These are phyloP conservation scores for Hypoxylon perforatum DNA, from an alignment of 495 filamentous ascomycete genomes.

Conservation along the genomic window DNA sequence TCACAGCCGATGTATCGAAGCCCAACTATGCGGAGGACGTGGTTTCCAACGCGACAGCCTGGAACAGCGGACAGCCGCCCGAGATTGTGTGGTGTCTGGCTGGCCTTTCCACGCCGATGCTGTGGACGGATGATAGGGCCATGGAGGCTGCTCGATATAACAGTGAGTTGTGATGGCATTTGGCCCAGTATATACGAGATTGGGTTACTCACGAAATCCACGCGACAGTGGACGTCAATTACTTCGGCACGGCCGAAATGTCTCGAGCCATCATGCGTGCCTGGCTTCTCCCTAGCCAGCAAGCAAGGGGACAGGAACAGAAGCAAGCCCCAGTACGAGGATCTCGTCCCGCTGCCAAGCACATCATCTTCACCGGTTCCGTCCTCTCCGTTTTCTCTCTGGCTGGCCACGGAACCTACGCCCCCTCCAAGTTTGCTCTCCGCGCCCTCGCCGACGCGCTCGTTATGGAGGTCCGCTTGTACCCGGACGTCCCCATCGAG, in stretches of 20 bases:
- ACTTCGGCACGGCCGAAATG: constrained; percentile 83
- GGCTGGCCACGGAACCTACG: constrained; percentile 83
- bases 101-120: constrained; percentile 74
- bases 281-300: constrained; percentile 70
- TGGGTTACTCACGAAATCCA: not conserved
- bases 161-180: constrained; percentile 54
- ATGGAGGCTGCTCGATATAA: constrained; percentile 72
- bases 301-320: constrained; percentile 19
- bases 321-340: constrained; percentile 19
- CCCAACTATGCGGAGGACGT: constrained; percentile 70
- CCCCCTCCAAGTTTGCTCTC: constrained; percentile 86
- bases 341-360: constrained; percentile 56
- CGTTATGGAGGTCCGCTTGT: constrained; percentile 80
- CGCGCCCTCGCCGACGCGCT: constrained; percentile 82
- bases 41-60: constrained; percentile 74
- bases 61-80: constrained; percentile 80
- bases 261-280: constrained; percentile 72
- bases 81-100: constrained; percentile 93
- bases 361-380: constrained; percentile 87
- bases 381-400: constrained; percentile 76
- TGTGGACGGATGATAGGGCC: constrained; percentile 74
- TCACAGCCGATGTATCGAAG: constrained; percentile 83
- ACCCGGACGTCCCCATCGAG: constrained; percentile 66
- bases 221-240: constrained; percentile 76
- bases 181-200: not conserved